These are phyloP conservation scores for Lecanicillium sp. DNA, from an alignment of 2,329 filamentous ascomycete genomes.

Conservation along the genomic window DNA sequence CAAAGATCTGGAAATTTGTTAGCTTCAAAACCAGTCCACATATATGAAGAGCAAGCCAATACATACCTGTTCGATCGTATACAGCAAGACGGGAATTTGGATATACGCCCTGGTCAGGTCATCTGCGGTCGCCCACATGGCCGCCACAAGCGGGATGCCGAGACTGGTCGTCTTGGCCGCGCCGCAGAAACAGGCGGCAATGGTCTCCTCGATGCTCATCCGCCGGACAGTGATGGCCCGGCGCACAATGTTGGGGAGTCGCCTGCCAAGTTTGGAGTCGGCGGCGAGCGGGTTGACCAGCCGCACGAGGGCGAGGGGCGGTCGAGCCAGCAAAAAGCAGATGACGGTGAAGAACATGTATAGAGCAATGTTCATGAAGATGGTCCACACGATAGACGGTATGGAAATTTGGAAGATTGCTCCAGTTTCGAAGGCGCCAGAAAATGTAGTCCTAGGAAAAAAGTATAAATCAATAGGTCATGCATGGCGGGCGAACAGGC, in stretches of 20 bases:
- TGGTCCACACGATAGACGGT: constrained; percentile 58
- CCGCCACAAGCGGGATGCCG: constrained; percentile 60
- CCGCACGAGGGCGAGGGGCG: constrained; percentile 29
- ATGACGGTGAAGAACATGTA: constrained; percentile 58
- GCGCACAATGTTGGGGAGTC: constrained; percentile 25
- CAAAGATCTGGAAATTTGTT: neutral
- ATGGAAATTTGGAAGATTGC: constrained; percentile 53
- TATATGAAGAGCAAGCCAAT: neutral
- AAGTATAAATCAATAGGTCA: constrained; percentile 34
- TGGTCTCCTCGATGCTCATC: constrained; percentile 54
- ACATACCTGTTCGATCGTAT: constrained; percentile 51
- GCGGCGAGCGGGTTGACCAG: constrained; percentile 29
- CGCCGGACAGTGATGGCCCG: constrained; percentile 41
- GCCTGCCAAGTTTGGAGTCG: constrained; percentile 22
- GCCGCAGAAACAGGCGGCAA: constrained; percentile 67
- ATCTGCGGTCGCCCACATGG: constrained; percentile 58
- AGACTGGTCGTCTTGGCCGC: constrained; percentile 68
- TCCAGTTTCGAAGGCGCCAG: constrained; percentile 57
- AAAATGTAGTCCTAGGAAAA: constrained; percentile 58
- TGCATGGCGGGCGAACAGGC: neutral
- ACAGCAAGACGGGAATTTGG: constrained; percentile 59
- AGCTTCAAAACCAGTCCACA: neutral
- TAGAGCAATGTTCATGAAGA: constrained; percentile 60
- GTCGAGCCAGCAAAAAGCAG: constrained; percentile 47
- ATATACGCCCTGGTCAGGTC: constrained; percentile 51